Conservation (phyloP, 306 rosid species). For the Cicer cuneatum region DNA sequence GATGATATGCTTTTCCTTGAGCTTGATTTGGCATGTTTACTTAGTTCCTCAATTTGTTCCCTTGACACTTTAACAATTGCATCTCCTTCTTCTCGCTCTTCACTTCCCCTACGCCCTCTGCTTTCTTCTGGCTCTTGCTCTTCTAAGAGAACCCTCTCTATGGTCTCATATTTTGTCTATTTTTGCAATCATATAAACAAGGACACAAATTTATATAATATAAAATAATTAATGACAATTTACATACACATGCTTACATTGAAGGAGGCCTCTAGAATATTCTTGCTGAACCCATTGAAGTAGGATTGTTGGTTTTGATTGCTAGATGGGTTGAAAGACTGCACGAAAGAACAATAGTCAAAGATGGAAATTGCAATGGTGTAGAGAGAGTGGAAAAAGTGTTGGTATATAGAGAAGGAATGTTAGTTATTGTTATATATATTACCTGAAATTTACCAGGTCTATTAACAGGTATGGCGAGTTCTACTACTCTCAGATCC, state of each 20-base stretch:
- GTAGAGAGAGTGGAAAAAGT: too few relatives aligned
- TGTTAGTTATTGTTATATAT: background rate
- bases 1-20: background rate
- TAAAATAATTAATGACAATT: background rate
- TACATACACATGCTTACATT: slow-evolving; percentile 33
- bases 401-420: background rate
- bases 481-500: slow-evolving; percentile 31
- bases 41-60: slow-evolving; percentile 36
- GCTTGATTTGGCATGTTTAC: slow-evolving; percentile 26
- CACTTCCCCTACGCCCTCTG: background rate
- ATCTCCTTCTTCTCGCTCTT: slow-evolving; percentile 28
- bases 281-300: slow-evolving; percentile 40
- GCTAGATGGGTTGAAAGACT: slow-evolving; percentile 41
- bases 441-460: slow-evolving; percentile 33
- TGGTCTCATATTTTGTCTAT: slow-evolving; percentile 38
- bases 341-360: background rate
- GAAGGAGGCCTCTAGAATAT: slow-evolving; percentile 39
- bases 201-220: background rate
- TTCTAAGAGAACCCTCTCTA: slow-evolving; percentile 35
- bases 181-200: background rate
- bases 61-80: slow-evolving; percentile 36
- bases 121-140: background rate
- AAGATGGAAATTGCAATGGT: background rate
- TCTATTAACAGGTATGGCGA: slow-evolving; percentile 25
- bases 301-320: slow-evolving; percentile 33